Base-by-base conservation (phyloP, 371 early-diverging fungal species). In the Choanephora cucurbitarum region DNA sequence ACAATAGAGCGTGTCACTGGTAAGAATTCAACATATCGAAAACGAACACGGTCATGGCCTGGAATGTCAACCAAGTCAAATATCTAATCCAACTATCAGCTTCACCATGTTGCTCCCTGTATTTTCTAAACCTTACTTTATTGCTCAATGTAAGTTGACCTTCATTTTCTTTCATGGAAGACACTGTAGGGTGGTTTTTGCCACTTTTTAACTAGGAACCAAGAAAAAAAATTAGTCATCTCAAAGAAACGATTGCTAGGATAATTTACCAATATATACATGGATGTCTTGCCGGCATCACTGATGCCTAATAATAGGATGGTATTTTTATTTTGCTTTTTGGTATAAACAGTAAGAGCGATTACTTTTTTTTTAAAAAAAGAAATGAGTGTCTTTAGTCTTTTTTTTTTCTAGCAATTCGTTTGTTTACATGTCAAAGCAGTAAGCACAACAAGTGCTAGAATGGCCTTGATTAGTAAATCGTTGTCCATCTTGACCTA, bases 21-120 rank as follows among this genome's bases (percentile, higher is more conserved):
- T 60, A 90, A 69, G 58, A 80, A 86, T 49, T 91, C 88, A 42
- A 77, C 57, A 48, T 83, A 86, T 58, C 87, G 83, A 66, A 84
- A 89, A 4, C 91, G 84, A 13, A 91, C 81, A 55, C 89, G 91
- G 58, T 89, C 89, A 64, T 94, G 94, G 10, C 95, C 95, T 10
- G 95, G 95, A 17, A 95, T 67, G 70, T 95, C 95, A 3, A 95
- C 86, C n/a, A 92, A 57, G 37, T 84, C 83, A 31, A 78, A 61
- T 9, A 78, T 67, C 58, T 79, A 24, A n/a, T n/a, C n/a, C n/a
- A n/a, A n/a, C n/a, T n/a, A 49, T 17, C 23, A 31, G 19, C 1
- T 15, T 17, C 18, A 32, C 7, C n/a, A 11, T 22, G 18, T 10
- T 28, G 39, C 32, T 13, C 0, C 44, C 41, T 52, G 1, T 24